phyloP scores from a whole-genome alignment of 2,329 filamentous ascomycete genomes.

The Blastomyces parvus region DNA sequence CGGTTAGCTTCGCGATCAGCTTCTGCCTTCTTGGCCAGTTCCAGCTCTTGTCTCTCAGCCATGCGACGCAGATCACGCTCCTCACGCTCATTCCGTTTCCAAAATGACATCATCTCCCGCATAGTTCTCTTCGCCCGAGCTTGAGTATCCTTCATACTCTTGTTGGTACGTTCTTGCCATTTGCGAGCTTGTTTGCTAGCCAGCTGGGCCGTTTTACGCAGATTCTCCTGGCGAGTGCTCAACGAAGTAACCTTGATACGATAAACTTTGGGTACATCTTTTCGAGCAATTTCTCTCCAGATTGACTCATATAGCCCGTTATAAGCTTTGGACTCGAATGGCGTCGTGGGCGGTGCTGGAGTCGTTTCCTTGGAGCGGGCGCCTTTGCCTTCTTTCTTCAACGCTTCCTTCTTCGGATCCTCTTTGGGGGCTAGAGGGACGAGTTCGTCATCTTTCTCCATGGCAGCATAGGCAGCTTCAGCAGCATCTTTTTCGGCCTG shows the following conservation, averaged over 20 bases:
- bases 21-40: constrained; percentile 93
- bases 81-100: constrained; percentile 97
- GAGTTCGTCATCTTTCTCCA: constrained; percentile 35
- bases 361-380: constrained; percentile 35
- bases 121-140: constrained; percentile 95
- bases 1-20: constrained; percentile 94
- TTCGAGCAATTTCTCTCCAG: constrained; percentile 86
- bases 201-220: constrained; percentile 93
- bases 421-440: constrained; percentile 49
- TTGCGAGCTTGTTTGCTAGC: constrained; percentile 94
- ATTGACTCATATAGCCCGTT: constrained; percentile 97
- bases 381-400: constrained; percentile 36
- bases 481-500: constrained; percentile 64
- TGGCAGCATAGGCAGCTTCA: constrained; percentile 74
- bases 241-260: constrained; percentile 81
- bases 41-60: constrained; percentile 89
- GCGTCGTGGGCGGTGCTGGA: constrained; percentile 46
- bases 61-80: constrained; percentile 90
- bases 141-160: constrained; percentile 95
- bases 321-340: constrained; percentile 80
- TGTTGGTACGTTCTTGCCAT: constrained; percentile 97
- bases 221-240: constrained; percentile 80
- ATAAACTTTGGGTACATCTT: constrained; percentile 86
- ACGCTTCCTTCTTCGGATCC: constrained; percentile 38
- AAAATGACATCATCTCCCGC: constrained; percentile 99